Evolutionary conservation across 768 basidiomycete species (phyloP).

Genomic region (Coprinopsis cinerea): DNA sequence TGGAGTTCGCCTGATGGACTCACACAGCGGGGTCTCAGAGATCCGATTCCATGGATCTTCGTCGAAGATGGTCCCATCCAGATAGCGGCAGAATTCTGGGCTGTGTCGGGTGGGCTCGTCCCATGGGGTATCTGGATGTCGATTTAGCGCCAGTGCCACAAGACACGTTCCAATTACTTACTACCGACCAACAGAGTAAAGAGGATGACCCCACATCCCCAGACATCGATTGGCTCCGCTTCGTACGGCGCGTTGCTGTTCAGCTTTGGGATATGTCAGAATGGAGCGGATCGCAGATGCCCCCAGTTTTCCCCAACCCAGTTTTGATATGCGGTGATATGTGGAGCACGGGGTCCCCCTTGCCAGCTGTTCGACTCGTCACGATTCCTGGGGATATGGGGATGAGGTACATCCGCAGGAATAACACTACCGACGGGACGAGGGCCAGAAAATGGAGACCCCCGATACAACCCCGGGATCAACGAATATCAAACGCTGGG

Average conservation of each 20-base stretch:
- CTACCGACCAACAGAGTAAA: constrained; percentile 90
- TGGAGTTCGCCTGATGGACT: constrained; percentile 19
- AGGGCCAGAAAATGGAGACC: neutral
- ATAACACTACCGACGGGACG: too few species aligned
- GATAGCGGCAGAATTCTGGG: constrained; percentile 74
- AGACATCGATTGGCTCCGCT: constrained; percentile 92
- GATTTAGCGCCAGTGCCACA: neutral
- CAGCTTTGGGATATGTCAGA: constrained; percentile 39
- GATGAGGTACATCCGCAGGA: too few species aligned
- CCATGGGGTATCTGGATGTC: constrained; percentile 85
- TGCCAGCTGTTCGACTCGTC: too few species aligned
- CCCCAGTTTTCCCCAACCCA: neutral
- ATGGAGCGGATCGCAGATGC: too few species aligned
- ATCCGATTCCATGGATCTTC: constrained; percentile 80
- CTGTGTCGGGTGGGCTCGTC: constrained; percentile 83
- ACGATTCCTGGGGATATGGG: too few species aligned
- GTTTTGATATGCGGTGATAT: too few species aligned
- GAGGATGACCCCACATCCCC: constrained; percentile 93
- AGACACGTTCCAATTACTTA: constrained; percentile 31
- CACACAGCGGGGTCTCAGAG: constrained; percentile 52
- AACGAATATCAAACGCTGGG: too few species aligned
- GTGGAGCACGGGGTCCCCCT: too few species aligned
- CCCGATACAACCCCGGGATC: too few species aligned
- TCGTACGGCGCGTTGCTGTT: constrained; percentile 63
- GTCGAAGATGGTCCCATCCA: constrained; percentile 65